phyloP scores from a whole-genome alignment of 495 filamentous ascomycete species.

The Podospora australis region DNA sequence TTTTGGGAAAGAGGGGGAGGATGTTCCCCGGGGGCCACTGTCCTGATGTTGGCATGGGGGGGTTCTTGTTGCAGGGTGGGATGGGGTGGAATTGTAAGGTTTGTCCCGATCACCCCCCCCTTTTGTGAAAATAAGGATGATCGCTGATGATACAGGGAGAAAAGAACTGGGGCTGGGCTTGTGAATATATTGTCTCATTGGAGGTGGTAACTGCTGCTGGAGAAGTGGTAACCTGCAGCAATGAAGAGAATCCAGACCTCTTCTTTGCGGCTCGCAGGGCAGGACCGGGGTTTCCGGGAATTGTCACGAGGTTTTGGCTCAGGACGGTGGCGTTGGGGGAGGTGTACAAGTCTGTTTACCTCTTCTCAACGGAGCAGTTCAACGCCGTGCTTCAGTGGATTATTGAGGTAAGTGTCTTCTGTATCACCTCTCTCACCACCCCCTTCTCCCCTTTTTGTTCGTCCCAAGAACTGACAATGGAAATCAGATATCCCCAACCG shows the following conservation, averaged over 20 bases:
- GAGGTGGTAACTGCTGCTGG: slow-evolving; percentile 46
- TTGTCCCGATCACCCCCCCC: slow-evolving; percentile 15
- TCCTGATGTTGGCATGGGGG: slow-evolving; percentile 51
- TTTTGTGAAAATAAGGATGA: neutral
- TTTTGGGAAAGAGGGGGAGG: slow-evolving; percentile 28
- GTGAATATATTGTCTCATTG: slow-evolving; percentile 40
- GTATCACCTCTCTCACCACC: neutral
- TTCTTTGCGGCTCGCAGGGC: slow-evolving; percentile 48
- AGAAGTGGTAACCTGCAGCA: slow-evolving; percentile 19
- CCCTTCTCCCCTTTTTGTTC: neutral
- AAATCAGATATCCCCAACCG: slow-evolving; percentile 26
- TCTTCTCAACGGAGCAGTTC: slow-evolving; percentile 38
- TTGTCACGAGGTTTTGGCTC: slow-evolving; percentile 45
- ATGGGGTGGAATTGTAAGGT: slow-evolving; percentile 51
- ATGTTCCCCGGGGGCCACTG: slow-evolving; percentile 51
- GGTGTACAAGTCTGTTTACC: slow-evolving; percentile 39
- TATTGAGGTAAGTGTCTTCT: slow-evolving; percentile 17
- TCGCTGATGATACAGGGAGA: neutral
- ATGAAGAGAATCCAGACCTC: slow-evolving; percentile 40
- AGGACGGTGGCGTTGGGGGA: slow-evolving; percentile 23
- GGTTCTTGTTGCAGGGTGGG: slow-evolving; percentile 49
- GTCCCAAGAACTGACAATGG: neutral
- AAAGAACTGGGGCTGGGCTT: slow-evolving; percentile 51
- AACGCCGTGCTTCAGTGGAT: slow-evolving; percentile 39
- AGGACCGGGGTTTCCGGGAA: slow-evolving; percentile 46